These are phyloP conservation scores for Phytophthora colocasiae DNA, from an alignment of 352 stramenopile species.

Conservation along the genomic window DNA sequence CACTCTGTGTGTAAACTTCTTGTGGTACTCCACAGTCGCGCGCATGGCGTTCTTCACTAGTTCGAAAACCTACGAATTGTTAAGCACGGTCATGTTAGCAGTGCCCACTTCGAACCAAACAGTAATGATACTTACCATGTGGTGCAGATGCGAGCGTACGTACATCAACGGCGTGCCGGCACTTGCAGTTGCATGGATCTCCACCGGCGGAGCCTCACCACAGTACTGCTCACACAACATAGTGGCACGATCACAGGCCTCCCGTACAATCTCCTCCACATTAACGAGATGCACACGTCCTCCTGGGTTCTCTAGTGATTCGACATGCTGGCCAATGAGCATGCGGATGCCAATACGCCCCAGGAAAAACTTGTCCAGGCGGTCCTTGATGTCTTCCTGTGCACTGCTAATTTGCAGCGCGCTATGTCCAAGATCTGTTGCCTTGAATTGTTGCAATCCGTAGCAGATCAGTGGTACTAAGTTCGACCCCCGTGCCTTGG, in stretches of 20 bases:
- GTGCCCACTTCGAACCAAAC: background rate
- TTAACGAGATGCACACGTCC: conserved; percentile 79
- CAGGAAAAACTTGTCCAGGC: conserved; percentile 98
- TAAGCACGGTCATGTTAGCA: background rate
- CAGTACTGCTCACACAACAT: conserved; percentile 66
- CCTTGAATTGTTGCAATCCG: conserved; percentile 71
- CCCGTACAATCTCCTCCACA: conserved; percentile 70
- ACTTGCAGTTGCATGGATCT: conserved; percentile 63
- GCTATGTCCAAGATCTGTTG: conserved; percentile 67
- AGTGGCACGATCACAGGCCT: conserved; percentile 59
- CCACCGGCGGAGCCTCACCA: conserved; percentile 58
- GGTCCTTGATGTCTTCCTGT: conserved; percentile 78
- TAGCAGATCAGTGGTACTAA: conserved; percentile 84
- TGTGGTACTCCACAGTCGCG: conserved; percentile 96
- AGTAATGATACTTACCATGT: conserved; percentile 56
- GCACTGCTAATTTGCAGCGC: conserved; percentile 65
- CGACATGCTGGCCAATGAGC: conserved; percentile 95
- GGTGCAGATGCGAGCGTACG: conserved; percentile 81
- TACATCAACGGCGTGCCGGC: conserved; percentile 78
- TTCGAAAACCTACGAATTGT: conserved; percentile 88
- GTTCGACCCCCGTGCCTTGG: conserved; percentile 69
- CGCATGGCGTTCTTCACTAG: conserved; percentile 99
- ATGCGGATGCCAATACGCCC: conserved; percentile 99
- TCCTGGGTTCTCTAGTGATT: conserved; percentile 63
- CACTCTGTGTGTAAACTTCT: conserved; percentile 59